Evolutionary conservation across 2,329 filamentous ascomycete genomes (phyloP).

Genomic region (Xylariaceae sp.): DNA sequence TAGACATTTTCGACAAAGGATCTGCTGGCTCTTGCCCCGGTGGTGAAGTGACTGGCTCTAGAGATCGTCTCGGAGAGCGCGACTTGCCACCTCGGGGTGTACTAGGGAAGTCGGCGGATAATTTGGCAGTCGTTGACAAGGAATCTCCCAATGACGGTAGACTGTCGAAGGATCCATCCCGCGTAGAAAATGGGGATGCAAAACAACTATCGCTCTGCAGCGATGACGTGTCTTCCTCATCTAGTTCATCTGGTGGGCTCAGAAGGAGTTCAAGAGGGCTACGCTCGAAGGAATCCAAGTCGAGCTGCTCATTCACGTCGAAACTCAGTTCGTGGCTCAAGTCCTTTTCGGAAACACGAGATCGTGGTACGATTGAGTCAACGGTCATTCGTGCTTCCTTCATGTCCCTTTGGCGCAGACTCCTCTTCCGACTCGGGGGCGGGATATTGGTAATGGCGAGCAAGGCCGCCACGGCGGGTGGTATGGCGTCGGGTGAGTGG

Average conservation of each 20-base stretch:
- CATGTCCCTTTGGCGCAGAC: constrained; percentile 26
- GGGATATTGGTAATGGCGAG: constrained; percentile 61
- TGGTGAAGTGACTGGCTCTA: constrained; percentile 55
- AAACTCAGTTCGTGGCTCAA: constrained; percentile 39
- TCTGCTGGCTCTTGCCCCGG: constrained; percentile 45
- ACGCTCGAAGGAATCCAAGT: constrained; percentile 43
- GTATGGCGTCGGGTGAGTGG: constrained; percentile 51
- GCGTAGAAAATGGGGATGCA: constrained; percentile 49
- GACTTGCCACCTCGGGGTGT: constrained; percentile 42
- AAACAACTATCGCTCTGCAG: constrained; percentile 48
- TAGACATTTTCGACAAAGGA: constrained; percentile 40
- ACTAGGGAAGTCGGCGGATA: constrained; percentile 47
- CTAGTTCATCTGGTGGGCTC: constrained; percentile 56
- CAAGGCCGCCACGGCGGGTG: constrained; percentile 57
- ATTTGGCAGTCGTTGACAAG: constrained; percentile 45
- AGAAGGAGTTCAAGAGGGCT: constrained; percentile 58
- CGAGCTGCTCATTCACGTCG: constrained; percentile 15
- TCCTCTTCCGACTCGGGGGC: constrained; percentile 39
- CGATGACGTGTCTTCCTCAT: constrained; percentile 45
- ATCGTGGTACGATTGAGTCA: constrained; percentile 52
- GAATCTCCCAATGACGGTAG: constrained; percentile 58
- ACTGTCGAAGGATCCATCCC: constrained; percentile 57
- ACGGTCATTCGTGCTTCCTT: constrained; percentile 44
- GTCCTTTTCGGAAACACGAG: constrained; percentile 55
- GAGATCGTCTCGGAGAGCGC: constrained; percentile 43